phyloP scores from a whole-genome alignment of 2,329 filamentous ascomycete genomes.

The Alternaria angustiovoidea region DNA sequence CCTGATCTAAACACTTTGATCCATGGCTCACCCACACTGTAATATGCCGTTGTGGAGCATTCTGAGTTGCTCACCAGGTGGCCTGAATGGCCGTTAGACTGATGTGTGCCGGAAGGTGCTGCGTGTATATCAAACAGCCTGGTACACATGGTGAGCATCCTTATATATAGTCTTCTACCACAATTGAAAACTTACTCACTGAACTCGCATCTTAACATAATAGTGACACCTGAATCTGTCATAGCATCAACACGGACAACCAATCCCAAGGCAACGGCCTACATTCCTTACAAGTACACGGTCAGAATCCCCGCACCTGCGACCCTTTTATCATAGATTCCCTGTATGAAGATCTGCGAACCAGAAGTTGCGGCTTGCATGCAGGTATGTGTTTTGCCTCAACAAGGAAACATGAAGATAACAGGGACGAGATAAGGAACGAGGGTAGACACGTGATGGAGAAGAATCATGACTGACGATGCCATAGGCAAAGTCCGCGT shows the following conservation, averaged over 20 bases:
- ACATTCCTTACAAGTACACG: not conserved
- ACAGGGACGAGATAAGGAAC: not conserved
- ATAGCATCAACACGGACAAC: not conserved
- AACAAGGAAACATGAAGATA: not conserved
- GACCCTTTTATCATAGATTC: not conserved
- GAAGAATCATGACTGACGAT: not conserved
- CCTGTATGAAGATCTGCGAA: not conserved
- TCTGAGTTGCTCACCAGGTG: not conserved
- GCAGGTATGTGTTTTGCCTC: not conserved
- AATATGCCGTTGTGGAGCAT: not conserved
- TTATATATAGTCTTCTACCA: not conserved
- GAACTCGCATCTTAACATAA: not conserved
- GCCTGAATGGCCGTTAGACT: not conserved
- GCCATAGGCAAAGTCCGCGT: not conserved
- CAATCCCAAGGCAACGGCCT: not conserved
- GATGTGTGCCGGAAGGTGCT: not conserved
- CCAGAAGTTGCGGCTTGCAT: not conserved
- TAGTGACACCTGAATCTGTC: not conserved
- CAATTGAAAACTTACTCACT: not conserved
- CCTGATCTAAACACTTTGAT: constrained; percentile 10
- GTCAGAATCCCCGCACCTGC: not conserved
- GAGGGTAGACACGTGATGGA: no score
- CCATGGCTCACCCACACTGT: not conserved
- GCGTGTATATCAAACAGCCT: not conserved
- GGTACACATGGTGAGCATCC: not conserved